Conservation (phyloP, 2,329 filamentous ascomycete species). For the Talaromyces sp. region DNA sequence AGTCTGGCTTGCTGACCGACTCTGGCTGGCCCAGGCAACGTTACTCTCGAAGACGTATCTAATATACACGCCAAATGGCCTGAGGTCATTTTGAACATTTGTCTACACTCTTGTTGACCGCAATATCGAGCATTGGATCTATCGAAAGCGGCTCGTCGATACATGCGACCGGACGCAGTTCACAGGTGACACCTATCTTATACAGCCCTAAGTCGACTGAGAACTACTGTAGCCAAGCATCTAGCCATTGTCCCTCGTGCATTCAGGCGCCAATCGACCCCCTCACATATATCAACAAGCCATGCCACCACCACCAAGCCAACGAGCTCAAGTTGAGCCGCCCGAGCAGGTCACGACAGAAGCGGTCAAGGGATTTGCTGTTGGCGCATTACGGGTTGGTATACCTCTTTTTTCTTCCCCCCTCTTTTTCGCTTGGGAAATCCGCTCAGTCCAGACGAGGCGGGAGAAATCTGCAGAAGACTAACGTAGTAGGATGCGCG, state of each 20-base stretch:
- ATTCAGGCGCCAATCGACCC: neutral
- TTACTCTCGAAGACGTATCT: neutral
- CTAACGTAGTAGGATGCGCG: neutral
- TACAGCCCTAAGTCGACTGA: neutral
- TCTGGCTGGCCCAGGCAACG: neutral
- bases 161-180: neutral
- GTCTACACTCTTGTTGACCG: neutral
- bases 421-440: neutral
- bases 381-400: conserved; percentile 43
- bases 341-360: conserved; percentile 41
- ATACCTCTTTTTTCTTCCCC: no score
- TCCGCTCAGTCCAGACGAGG: no score
- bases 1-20: neutral
- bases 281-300: conserved; percentile 15
- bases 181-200: neutral
- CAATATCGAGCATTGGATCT: neutral
- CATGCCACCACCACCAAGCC: conserved; percentile 43
- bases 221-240: neutral
- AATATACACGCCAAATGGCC: neutral
- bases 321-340: conserved; percentile 39
- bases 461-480: neutral
- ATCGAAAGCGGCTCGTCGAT: neutral
- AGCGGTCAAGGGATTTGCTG: conserved; percentile 42
- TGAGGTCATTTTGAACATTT: neutral
- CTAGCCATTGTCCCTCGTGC: neutral